Conservation (phyloP, 305 asterid species). For the Fraxinus dipetala region DNA sequence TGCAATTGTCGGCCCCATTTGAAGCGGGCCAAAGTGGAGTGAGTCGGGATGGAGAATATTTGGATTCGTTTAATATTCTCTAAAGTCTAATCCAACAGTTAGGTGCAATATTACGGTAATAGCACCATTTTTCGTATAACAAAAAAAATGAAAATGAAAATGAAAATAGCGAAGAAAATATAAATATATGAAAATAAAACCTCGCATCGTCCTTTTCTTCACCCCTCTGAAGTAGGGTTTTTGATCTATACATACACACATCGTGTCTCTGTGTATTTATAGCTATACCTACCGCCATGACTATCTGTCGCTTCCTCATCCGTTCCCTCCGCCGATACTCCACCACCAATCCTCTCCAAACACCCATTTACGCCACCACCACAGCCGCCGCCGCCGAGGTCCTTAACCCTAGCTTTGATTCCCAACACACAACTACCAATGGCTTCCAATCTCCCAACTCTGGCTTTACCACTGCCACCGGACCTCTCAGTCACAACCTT, state of each 20-base stretch:
- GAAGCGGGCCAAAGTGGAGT: too few relatives aligned
- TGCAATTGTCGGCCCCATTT: too few relatives aligned
- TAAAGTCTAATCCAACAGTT: too few relatives aligned
- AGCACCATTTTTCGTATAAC: too few relatives aligned
- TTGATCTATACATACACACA: not conserved
- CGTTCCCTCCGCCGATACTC: slow-evolving; percentile 33
- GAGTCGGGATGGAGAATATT: too few relatives aligned
- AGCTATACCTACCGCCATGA: slow-evolving; percentile 13
- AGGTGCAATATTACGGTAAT: too few relatives aligned
- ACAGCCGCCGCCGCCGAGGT: not conserved
- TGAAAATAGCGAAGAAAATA: too few relatives aligned
- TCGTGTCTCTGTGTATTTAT: not conserved
- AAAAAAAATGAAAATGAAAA: too few relatives aligned
- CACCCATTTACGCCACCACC: slow-evolving; percentile 3
- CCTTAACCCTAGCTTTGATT: not conserved
- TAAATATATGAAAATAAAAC: not conserved
- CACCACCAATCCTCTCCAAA: slow-evolving; percentile 4
- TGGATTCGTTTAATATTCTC: too few relatives aligned
- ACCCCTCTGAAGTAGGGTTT: not conserved
- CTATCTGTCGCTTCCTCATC: slow-evolving; percentile 31
- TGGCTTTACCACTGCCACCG: not conserved
- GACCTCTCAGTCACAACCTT: not conserved
- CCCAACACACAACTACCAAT: not conserved
- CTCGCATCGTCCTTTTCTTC: not conserved
- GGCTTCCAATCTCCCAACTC: not conserved